Base-by-base conservation (phyloP, 176 grass and related monocot species). In the Carex littledalei region DNA sequence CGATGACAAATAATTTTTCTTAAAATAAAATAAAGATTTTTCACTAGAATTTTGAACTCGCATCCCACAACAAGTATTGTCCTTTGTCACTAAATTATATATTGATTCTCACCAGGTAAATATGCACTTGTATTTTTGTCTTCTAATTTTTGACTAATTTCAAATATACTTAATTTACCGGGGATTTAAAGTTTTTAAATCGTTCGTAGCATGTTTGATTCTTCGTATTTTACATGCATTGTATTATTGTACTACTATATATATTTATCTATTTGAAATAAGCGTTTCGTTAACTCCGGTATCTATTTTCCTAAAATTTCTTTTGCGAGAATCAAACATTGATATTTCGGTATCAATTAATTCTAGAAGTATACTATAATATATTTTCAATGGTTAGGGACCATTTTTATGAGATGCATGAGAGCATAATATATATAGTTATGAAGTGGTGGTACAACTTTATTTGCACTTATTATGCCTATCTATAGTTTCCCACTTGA, bases 401-500 rank as follows among this genome's bases (percentile, higher is more conserved):
- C 29, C 29, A 29, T 29, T 29, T 29, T 29, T 29, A 29, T 29
- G 29, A 29, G 29, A 29, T 29, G 26, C 26, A 26, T 26, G 29
- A 29, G 29, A 29, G 29, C 29, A 29, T 29, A 29, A 29, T 29
- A 29, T 29, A 29, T 70, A 70, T 41, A 5, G 2, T n/a, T 35
- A 18, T 43, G 16, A 16, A 18, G 32, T 39, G 39, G 74, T 78
- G 74, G 52, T 29, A 78, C 74, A 78, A 78, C 74, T 57, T 78
- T 78, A 56, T 57, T 56, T 78, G 52, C 74, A 78, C 74, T 56
- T 50, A 53, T 76, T 53, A 57, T 57, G 74, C 34, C 52, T 78
- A 57, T 12, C 52, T 57, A 78, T 57, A 57, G 6, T 78, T 78
- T 72, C 15, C 32, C 7, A 72, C 68, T 72, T 43, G 21, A 45